Base-by-base conservation (phyloP, 768 basidiomycete genomes). In the Lactifluus subvellereus region DNA sequence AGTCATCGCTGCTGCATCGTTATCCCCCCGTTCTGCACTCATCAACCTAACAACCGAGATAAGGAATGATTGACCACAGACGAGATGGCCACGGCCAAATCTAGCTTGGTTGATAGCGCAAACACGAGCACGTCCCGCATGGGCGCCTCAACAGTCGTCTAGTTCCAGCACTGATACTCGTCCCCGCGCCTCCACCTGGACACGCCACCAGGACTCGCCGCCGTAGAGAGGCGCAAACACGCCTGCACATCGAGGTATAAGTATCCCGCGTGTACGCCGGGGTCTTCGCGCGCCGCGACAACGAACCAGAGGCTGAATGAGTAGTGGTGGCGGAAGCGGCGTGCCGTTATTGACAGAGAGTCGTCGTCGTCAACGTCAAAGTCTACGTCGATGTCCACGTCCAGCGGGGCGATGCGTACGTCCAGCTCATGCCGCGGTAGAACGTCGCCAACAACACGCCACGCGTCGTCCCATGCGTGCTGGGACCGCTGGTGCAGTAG, bases 21-120 rank as follows among this genome's bases (percentile, higher is more conserved):
- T 14, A 6, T 38, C 47, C 35, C 35, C 9, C 16, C 8, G 5
- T 18, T 49, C 47, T 49, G 20, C 45, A 22, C 42, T 18, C 16
- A 18, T 43, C 14, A 43, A 16, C 16, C 14, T 43, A 18, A 18
- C 16, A 18, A 43, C 42, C 5, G 30, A 18, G 13, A 13, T 8
- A 37, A 27, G 1, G 2, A 6, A 33, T 5, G 9, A 18, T 35
- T 10, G 33, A 33, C n/a, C 18, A 54, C 52, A 45, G 22, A 60
- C 52, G 43, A 54, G 20, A 54, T 48, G 22, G 47, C 53, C 35
- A 60, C 53, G 10, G 45, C 45, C 3, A 54, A 45, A 32, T 60
- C 53, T 32, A 61, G 18, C 47, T 61, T 47, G 6, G 60, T 35
- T 18, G 54, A 37, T 6, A 55, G 27, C 35, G 27, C 47, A 9